A percentile compares a stretch with the other conserved stretches of the same genome.
Conservation (phyloP, 2,329 filamentous ascomycete species). For the Pestalotiopsis sp. region DNA sequence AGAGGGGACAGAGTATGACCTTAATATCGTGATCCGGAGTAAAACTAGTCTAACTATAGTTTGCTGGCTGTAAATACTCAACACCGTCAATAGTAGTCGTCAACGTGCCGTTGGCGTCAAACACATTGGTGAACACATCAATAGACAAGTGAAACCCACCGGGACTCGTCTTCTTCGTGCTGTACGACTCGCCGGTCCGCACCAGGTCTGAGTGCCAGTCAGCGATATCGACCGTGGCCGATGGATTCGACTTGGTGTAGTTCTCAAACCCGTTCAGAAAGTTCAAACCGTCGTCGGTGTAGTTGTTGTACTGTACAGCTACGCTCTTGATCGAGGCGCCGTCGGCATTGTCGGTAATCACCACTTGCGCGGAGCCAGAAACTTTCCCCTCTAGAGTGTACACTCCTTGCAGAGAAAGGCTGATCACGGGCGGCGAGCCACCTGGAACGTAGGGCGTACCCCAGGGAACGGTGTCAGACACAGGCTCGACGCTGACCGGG, state of each 20-base stretch:
- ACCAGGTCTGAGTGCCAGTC: slow-evolving; percentile 38
- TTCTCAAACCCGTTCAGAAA: slow-evolving; percentile 38
- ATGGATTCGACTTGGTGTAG: slow-evolving; percentile 27
- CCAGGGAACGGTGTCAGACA: slow-evolving; percentile 37
- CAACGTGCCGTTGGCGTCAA: background rate
- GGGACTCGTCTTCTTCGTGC: background rate
- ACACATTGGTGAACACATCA: background rate
- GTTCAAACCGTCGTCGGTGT: slow-evolving; percentile 37
- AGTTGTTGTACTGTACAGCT: slow-evolving; percentile 37
- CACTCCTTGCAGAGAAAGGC: too few species aligned
- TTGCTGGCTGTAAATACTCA: background rate
- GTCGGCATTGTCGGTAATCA: slow-evolving; percentile 16
- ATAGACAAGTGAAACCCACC: background rate
- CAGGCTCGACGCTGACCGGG: slow-evolving; percentile 22
- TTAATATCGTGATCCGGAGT: too few species aligned
- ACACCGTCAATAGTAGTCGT: background rate
- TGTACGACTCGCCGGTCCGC: background rate
- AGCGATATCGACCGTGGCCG: slow-evolving; percentile 28
- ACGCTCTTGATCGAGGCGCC: slow-evolving; percentile 26
- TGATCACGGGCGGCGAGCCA: background rate
- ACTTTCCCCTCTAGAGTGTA: slow-evolving; percentile 23
- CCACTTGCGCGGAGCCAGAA: slow-evolving; percentile 23
- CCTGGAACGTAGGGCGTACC: slow-evolving; percentile 33
- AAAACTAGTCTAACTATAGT: too few species aligned
- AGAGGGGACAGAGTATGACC: too few species aligned